Percentiles rank a stretch among this genome's conserved stretches.
phyloP scores from a whole-genome alignment of 805 yeast species.

The Wickerhamiella qilinensis region DNA sequence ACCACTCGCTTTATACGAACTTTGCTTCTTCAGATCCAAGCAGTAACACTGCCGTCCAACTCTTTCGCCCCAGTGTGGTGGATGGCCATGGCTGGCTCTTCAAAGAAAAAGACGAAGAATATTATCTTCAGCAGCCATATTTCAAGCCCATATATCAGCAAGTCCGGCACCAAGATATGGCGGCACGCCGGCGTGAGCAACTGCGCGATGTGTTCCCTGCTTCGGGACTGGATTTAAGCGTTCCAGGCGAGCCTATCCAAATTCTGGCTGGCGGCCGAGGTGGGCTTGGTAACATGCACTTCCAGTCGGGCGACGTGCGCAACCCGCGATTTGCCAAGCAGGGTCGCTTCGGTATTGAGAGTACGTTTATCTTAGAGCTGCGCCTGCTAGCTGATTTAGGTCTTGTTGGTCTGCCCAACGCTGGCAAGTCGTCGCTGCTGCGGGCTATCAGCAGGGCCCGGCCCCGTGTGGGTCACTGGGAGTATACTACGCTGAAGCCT shows the following conservation, averaged over 20 bases:
- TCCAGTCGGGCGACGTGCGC: conserved; percentile 63
- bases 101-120: conserved; percentile 59
- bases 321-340: conserved; percentile 78
- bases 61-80: conserved; percentile 42
- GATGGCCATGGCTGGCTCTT: conserved; percentile 85
- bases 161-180: conserved; percentile 50
- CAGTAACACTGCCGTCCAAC: conserved; percentile 29
- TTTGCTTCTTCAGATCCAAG: too few relatives aligned
- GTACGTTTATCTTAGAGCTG: conserved; percentile 61
- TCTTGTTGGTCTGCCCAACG: conserved; percentile 88
- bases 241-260: conserved; percentile 46
- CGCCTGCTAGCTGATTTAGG: conserved; percentile 87
- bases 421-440: conserved; percentile 83
- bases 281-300: conserved; percentile 94
- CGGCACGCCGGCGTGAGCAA: conserved; percentile 40
- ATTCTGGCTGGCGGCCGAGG: conserved; percentile 78
- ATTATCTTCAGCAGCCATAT: conserved; percentile 47
- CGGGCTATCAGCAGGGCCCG: conserved; percentile 77
- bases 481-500: conserved; percentile 85
- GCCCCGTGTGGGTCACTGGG: conserved; percentile 94
- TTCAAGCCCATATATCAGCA: conserved; percentile 47
- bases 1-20: conserved; percentile 11
- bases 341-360: conserved; percentile 58
- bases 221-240: conserved; percentile 60
- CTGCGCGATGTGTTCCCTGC: conserved; percentile 57